Conservation (phyloP, 1,284 basidiomycete species). For the Stereum hirsutum region DNA sequence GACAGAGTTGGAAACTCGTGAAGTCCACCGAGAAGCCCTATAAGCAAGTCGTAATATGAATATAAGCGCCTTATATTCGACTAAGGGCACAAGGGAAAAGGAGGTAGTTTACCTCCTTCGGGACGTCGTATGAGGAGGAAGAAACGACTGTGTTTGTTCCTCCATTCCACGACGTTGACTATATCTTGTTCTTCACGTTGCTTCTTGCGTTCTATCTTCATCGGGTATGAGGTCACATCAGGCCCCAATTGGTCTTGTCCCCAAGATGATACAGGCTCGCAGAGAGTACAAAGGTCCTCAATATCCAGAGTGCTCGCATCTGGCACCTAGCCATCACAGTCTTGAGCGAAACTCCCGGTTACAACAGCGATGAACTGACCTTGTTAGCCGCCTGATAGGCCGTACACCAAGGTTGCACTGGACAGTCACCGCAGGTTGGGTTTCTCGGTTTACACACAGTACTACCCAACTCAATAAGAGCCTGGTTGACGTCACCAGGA, state of each 20-base stretch:
- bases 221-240: slow-evolving; percentile 71
- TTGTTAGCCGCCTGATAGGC: slow-evolving; percentile 38
- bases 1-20: slow-evolving; percentile 71
- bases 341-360: background rate
- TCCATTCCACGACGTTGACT: slow-evolving; percentile 83
- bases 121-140: slow-evolving; percentile 80
- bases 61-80: too few species aligned
- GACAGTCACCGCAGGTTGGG: slow-evolving; percentile 69
- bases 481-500: slow-evolving; percentile 85
- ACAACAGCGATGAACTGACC: background rate
- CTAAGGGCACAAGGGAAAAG: too few species aligned
- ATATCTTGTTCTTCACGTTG: slow-evolving; percentile 79
- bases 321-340: too few species aligned
- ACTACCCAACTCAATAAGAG: slow-evolving; percentile 81
- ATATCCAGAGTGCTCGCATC: slow-evolving; percentile 39
- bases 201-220: slow-evolving; percentile 81
- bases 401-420: slow-evolving; percentile 57
- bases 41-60: slow-evolving; percentile 8
- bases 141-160: slow-evolving; percentile 31
- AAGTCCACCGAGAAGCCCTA: slow-evolving; percentile 84
- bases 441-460: slow-evolving; percentile 83
- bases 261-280: slow-evolving; percentile 55
- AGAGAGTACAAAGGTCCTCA: slow-evolving; percentile 69
- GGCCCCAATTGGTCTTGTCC: slow-evolving; percentile 10
- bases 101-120: slow-evolving; percentile 58